These are phyloP conservation scores for Scheffersomyces stambukii DNA, from an alignment of 1,139 yeast genomes.

Conservation along the genomic window DNA sequence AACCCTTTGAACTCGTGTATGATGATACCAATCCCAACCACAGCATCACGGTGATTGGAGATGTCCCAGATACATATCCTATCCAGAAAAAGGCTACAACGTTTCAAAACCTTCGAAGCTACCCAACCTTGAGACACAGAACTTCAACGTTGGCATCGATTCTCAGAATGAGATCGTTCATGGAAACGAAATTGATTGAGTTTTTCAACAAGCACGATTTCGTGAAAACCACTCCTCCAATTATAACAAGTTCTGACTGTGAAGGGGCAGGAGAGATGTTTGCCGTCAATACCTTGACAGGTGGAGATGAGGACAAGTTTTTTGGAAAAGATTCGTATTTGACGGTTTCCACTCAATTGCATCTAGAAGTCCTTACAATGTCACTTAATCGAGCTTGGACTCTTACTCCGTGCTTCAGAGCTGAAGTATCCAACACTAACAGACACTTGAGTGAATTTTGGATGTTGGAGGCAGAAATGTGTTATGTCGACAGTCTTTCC, in stretches of 20 bases:
- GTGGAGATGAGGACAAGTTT: conserved; percentile 32
- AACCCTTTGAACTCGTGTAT: conserved; percentile 28
- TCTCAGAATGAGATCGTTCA: conserved; percentile 65
- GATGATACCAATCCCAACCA: conserved; percentile 18
- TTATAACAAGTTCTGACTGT: conserved; percentile 86
- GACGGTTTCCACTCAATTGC: conserved; percentile 91
- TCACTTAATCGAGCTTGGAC: conserved; percentile 86
- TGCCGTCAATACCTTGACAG: conserved; percentile 10
- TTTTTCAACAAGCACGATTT: conserved; percentile 56
- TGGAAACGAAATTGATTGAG: conserved; percentile 50
- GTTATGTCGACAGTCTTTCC: conserved; percentile 54
- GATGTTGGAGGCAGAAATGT: conserved; percentile 94
- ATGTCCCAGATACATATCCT: conserved; percentile 65
- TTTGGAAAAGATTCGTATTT: conserved; percentile 67
- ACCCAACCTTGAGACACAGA: conserved; percentile 78
- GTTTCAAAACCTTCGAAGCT: conserved; percentile 57
- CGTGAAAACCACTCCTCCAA: conserved; percentile 77
- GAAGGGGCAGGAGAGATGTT: conserved; percentile 98
- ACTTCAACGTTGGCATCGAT: conserved; percentile 63
- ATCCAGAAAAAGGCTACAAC: conserved; percentile 77
- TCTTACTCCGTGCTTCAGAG: conserved; percentile 87
- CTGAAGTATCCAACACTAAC: conserved; percentile 87
- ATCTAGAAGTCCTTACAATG: conserved; percentile 74
- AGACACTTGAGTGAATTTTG: conserved; percentile 93
- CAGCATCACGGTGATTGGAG: conserved; percentile 37